Evolutionary conservation across 2,329 filamentous ascomycete species (phyloP), one percentile per base, ranked within the genome.

Genomic region (Zalaria obscura): DNA sequence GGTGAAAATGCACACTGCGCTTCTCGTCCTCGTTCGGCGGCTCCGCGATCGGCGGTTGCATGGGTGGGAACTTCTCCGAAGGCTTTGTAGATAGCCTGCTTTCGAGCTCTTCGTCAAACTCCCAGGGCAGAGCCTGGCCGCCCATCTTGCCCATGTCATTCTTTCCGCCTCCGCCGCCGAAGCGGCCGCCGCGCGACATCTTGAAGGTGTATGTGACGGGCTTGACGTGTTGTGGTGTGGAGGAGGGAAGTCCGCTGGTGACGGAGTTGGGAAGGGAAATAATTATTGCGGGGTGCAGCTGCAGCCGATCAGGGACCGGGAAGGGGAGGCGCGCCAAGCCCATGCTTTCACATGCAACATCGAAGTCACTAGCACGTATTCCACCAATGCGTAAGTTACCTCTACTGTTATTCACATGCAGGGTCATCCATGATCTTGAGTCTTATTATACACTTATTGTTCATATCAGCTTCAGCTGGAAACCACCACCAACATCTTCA

Each of bases 401-500:
- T 18, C 18, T 18, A 18, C 18, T 18, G 18, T 18, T 18, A 18
- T 18, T 18, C 18, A 18, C 18, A 18, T 18, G 18, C 18, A 18
- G 18, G 18, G 18, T 18, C 18, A 18, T 18, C 18, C 18, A 18
- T 18, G 18, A 18, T 18, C 18, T 18, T 18, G 18, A 18, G 18
- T 18, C 18, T 18, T 18, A 18, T 18, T 18, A 18, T 18, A 18
- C 18, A 18, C 18, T 18, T 18, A 32, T 32, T 32, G 7, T 7
- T 51, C 42, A 59, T 9, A 47, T 53, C 35, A 60, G 39, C 46
- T 54, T 56, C 31, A 59, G 45, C 40, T 54, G 51, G 55, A 72
- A 72, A 33, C 68, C 68, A 11, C 59, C 67, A 4, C 68, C 68
- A 41, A 55, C 63, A 52, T 67, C 62, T 43, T 67, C 66, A 29